These are phyloP conservation scores for Purpureocillium takamizusanense DNA, from an alignment of 2,329 filamentous ascomycete genomes.

Conservation along the genomic window DNA sequence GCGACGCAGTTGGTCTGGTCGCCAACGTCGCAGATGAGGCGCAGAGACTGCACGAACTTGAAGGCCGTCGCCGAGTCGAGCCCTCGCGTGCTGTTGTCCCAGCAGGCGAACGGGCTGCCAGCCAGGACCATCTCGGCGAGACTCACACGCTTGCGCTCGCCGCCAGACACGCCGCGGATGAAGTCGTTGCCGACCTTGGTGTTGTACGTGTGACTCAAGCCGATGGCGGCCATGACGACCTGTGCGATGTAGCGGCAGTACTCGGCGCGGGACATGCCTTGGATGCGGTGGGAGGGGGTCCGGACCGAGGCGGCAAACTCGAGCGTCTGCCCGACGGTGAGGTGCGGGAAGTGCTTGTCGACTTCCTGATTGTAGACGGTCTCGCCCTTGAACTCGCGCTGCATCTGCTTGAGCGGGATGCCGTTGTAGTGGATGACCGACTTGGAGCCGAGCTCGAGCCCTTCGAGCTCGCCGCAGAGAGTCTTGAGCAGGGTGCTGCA, in stretches of 20 bases:
- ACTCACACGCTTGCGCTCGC: conserved; percentile 70
- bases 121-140: conserved; percentile 71
- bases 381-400: conserved; percentile 53
- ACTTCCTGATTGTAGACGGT: conserved; percentile 69
- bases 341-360: conserved; percentile 68
- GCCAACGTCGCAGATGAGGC: conserved; percentile 55
- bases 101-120: conserved; percentile 43
- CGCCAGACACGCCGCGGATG: conserved; percentile 61
- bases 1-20: conserved; percentile 55
- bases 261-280: conserved; percentile 51
- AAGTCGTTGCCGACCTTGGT: conserved; percentile 71
- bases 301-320: conserved; percentile 62
- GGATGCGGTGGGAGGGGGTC: conserved; percentile 55
- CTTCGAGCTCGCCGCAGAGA: conserved; percentile 50
- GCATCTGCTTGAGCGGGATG: conserved; percentile 42
- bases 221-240: conserved; percentile 63
- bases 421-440: conserved; percentile 56
- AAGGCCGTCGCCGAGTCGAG: conserved; percentile 66
- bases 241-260: conserved; percentile 54
- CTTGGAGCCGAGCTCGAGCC: conserved; percentile 40
- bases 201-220: conserved; percentile 61
- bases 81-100: conserved; percentile 67
- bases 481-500: conserved; percentile 58
- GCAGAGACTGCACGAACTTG: conserved; percentile 61
- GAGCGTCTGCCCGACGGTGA: conserved; percentile 67